Conservation (phyloP, 257 asterid genomes). For the Solanum chiquidenum region DNA sequence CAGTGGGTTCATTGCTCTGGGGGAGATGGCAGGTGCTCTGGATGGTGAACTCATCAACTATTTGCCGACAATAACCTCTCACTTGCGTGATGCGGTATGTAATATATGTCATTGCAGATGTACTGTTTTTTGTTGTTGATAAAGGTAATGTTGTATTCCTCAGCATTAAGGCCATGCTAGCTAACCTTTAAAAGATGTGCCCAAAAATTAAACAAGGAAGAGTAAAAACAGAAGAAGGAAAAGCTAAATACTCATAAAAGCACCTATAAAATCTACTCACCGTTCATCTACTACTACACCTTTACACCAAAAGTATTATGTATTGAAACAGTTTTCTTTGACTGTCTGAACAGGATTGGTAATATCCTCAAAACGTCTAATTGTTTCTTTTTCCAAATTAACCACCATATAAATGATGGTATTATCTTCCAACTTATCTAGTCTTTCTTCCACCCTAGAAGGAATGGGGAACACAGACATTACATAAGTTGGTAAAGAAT, state of each 20-base stretch:
- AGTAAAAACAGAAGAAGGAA: not conserved
- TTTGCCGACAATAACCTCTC: constrained; percentile 98
- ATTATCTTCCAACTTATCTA: not conserved
- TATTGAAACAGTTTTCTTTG: not conserved
- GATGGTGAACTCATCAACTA: constrained; percentile 92
- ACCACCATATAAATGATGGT: not conserved
- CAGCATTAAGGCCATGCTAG: not conserved
- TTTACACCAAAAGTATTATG: not conserved
- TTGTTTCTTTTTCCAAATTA: not conserved
- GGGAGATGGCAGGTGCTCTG: constrained; percentile 99
- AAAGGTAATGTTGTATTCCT: not conserved
- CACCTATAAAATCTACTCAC: not conserved
- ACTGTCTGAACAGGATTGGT: not conserved
- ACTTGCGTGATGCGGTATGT: constrained; percentile 95
- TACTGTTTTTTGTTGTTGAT: not conserved
- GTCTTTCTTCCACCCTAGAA: not conserved
- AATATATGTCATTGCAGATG: not conserved
- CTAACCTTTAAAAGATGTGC: not conserved
- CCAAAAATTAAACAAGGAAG: not conserved
- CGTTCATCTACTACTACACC: not conserved
- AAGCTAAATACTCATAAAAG: not conserved
- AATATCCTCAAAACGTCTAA: not conserved
- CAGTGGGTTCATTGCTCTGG: constrained; percentile 97
- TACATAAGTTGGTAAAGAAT: not conserved
- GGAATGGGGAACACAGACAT: not conserved